phyloP scores from a whole-genome alignment of 2,329 filamentous ascomycete species.

The Clonostachys sp. region DNA sequence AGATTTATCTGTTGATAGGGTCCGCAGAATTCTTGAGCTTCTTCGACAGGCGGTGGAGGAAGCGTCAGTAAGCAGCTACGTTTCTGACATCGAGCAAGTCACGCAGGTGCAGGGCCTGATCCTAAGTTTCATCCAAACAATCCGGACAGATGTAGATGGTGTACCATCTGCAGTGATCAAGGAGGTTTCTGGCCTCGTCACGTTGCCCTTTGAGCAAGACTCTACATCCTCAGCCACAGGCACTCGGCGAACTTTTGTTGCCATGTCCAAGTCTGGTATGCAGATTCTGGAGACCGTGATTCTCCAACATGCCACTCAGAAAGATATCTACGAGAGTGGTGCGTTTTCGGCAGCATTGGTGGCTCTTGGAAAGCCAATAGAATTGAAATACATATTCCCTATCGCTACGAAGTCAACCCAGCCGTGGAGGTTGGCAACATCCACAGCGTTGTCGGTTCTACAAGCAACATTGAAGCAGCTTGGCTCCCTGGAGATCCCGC shows the following conservation, averaged over 20 bases:
- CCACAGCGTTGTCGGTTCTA: slow-evolving; percentile 63
- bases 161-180: slow-evolving; percentile 65
- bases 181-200: slow-evolving; percentile 66
- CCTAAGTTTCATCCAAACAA: slow-evolving; percentile 60
- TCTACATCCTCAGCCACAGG: slow-evolving; percentile 13
- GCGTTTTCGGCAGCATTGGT: slow-evolving; percentile 62
- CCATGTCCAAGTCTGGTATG: slow-evolving; percentile 82
- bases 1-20: slow-evolving; percentile 56
- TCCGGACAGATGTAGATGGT: slow-evolving; percentile 61
- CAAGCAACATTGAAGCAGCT: slow-evolving; percentile 60
- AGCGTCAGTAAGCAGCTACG: slow-evolving; percentile 63
- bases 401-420: slow-evolving; percentile 65
- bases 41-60: slow-evolving; percentile 67
- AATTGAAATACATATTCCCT: slow-evolving; percentile 75
- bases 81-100: slow-evolving; percentile 67
- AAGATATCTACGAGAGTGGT: slow-evolving; percentile 66
- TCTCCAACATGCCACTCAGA: slow-evolving; percentile 51
- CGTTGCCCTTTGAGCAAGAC: slow-evolving; percentile 58
- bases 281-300: slow-evolving; percentile 59
- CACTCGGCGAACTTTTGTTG: slow-evolving; percentile 74
- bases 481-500: slow-evolving; percentile 39
- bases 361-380: slow-evolving; percentile 65
- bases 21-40: slow-evolving; percentile 65
- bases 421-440: slow-evolving; percentile 79
- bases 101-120: slow-evolving; percentile 70